Base-by-base conservation (phyloP, 768 basidiomycete genomes). In the Harrya chromipes region DNA sequence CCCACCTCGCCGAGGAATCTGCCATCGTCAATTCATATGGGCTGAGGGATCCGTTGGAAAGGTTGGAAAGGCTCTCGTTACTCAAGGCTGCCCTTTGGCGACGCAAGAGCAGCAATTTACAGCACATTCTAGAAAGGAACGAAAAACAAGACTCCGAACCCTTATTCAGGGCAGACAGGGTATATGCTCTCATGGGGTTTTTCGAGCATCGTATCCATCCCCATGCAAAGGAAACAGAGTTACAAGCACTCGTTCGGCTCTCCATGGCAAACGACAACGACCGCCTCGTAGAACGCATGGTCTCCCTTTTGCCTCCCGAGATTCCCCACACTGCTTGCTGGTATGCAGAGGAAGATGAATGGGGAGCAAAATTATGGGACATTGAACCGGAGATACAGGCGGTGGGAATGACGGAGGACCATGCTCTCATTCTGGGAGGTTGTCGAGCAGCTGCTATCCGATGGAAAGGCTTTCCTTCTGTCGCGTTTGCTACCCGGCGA, bases 101-200 rank as follows among this genome's bases (percentile, higher is more conserved):
- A 23, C 47, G 62, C 33, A 58, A n/a, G 31, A 61, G 56, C 16
- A 9, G 33, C 1, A 13, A 4, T 6, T n/a, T 46, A 1, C 19
- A 46, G 20, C 23, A 1, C 12, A 38, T 50, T 12, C 31, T 9
- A 26, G 14, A 6, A 14, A 26, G 29, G 10, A 46, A 14, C 11
- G 11, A 16, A 4, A 6, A 33, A 6, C 31, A 21, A 27, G 36
- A n/a, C 1, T n/a, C 43, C 21, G 1, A 29, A 21, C 13, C 21
- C 4, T 8, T 20, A 38, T 56, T 50, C 40, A 40, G 35, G 36
- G 53, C 57, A 35, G 61, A 62, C 21, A 67, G 49, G 24, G 62
- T 66, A 24, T 64, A 62, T 8, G 52, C 62, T 8, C 53, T 67
- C 1, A 62, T 61, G 65, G 55, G 56, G 4, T 62, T 67, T 36